A percentile compares a stretch with the other conserved stretches of the same genome.
These are phyloP conservation scores for Penicillium tannophilum DNA, from an alignment of 495 filamentous ascomycete species.

Conservation along the genomic window DNA sequence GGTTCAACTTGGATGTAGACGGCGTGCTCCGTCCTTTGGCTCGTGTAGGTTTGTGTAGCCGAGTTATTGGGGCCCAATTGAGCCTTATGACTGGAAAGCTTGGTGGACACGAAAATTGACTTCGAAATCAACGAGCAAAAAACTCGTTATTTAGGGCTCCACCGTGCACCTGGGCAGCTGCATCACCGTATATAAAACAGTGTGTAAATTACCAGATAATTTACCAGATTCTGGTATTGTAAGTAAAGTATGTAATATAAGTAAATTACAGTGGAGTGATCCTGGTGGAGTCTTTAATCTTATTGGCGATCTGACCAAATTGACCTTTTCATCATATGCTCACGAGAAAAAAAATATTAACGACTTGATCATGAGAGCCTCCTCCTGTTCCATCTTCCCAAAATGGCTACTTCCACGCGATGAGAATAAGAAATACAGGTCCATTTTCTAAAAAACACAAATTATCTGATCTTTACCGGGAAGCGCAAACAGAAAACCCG, in stretches of 20 bases:
- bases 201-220: background rate
- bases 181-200: background rate
- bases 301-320: background rate
- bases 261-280: background rate
- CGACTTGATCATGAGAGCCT: background rate
- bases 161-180: background rate
- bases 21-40: background rate
- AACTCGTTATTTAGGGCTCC: background rate
- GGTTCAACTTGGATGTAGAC: background rate
- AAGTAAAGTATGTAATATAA: background rate
- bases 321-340: too few relatives aligned
- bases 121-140: background rate
- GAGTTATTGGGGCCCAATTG: background rate
- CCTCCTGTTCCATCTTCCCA: background rate
- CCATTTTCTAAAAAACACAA: background rate
- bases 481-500: background rate
- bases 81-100: background rate
- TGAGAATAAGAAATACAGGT: background rate
- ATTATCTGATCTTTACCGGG: conserved; percentile 3
- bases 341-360: background rate
- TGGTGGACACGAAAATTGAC: background rate
- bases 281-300: background rate
- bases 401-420: background rate
- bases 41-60: background rate
- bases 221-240: background rate